These are phyloP conservation scores for Hypomontagnella monticulosa DNA, from an alignment of 495 filamentous ascomycete genomes.

Conservation along the genomic window DNA sequence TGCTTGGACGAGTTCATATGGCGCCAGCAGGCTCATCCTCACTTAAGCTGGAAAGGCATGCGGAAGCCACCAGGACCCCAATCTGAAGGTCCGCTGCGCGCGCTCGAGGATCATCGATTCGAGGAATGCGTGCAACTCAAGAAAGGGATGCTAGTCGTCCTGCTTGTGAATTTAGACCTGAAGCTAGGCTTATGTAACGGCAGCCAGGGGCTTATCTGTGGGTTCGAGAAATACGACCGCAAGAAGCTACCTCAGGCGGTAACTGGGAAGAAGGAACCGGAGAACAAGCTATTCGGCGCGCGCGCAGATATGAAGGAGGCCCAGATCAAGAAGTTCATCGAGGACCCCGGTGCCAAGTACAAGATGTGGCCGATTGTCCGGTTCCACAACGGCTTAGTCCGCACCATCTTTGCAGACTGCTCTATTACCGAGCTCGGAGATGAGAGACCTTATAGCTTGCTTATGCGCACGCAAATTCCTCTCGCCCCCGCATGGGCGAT, in stretches of 20 bases:
- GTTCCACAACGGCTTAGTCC: conserved; percentile 61
- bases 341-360: conserved; percentile 21
- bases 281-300: conserved; percentile 39
- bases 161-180: conserved; percentile 90
- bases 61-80: conserved; percentile 71
- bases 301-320: conserved; percentile 56
- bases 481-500: conserved; percentile 94
- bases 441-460: conserved; percentile 63
- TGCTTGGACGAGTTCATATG: conserved; percentile 75
- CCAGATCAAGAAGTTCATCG: conserved; percentile 46
- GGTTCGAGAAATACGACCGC: conserved; percentile 73
- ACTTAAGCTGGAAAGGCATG: conserved; percentile 66
- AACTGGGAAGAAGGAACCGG: conserved; percentile 18
- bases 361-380: conserved; percentile 78
- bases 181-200: conserved; percentile 83
- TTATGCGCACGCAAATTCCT: conserved; percentile 81
- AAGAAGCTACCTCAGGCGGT: conserved; percentile 62
- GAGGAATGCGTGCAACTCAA: conserved; percentile 71
- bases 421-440: conserved; percentile 58
- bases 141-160: conserved; percentile 88
- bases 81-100: conserved; percentile 58
- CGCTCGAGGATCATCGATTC: conserved; percentile 64
- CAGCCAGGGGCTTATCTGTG: conserved; percentile 82
- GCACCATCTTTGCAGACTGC: conserved; percentile 60
- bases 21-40: conserved; percentile 65